These are phyloP conservation scores for Daldinia bambusicola DNA, from an alignment of 495 filamentous ascomycete genomes.

Conservation along the genomic window DNA sequence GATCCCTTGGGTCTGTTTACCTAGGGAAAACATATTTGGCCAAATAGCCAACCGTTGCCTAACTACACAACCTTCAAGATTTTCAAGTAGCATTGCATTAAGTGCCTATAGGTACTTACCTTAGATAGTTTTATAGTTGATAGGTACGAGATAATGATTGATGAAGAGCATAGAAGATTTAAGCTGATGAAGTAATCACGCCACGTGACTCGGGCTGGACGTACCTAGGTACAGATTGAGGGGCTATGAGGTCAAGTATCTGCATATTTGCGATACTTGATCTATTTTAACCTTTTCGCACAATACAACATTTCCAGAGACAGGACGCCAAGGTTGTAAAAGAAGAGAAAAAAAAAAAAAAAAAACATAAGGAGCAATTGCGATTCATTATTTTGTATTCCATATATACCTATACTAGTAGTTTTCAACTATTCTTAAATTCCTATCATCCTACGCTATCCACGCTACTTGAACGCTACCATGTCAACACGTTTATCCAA, in stretches of 20 bases:
- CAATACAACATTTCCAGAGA: neutral
- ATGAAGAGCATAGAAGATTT: no score
- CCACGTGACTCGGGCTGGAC: neutral
- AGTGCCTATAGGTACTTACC: no score
- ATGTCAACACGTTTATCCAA: neutral
- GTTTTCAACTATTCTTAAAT: neutral
- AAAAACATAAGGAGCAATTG: neutral
- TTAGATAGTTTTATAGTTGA: no score
- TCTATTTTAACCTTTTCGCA: neutral
- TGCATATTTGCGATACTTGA: neutral
- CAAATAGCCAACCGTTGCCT: no score
- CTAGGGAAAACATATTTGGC: no score
- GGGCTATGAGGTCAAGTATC: slow-evolving; percentile 1
- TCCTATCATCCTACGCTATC: neutral
- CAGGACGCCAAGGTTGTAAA: neutral
- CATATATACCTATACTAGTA: neutral
- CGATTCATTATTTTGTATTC: neutral
- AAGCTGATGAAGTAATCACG: neutral
- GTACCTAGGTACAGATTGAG: neutral
- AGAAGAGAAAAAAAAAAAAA: neutral
- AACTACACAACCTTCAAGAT: no score
- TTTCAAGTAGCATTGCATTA: no score
- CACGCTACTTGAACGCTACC: neutral
- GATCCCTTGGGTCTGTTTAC: no score
- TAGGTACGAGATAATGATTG: no score